Evolutionary conservation across 305 asterid species (phyloP), one percentile per base, ranked within the genome.

Genomic region (Ilex paraguariensis): DNA sequence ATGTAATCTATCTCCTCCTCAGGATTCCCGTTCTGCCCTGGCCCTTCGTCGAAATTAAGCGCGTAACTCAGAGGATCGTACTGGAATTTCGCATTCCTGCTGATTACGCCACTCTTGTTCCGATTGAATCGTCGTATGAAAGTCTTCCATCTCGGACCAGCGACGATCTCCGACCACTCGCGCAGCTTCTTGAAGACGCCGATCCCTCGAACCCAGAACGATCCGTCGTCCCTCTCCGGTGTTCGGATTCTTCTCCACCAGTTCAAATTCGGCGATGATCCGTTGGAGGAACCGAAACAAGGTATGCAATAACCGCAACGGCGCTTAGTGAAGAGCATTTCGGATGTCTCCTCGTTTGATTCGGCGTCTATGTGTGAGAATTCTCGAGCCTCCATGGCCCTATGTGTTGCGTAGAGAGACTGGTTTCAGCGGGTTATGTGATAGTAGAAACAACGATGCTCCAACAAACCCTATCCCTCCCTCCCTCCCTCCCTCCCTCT

Each of bases 141-240:
- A 32, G 60, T 56, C 44, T 56, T 56, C 60, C 60, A 56, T n/a
- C 44, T 56, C 16, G 60, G 60, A 32, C 60, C 60, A 2, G 60
- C 60, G 4, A 32, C 60, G 42, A 56, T 56, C 44, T 56, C 60
- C 60, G 60, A 56, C 60, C 60, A 56, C n/a, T 56, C 60, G 5
- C 60, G 60, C 10, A 56, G 60, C 60, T 56, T 56, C 44, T 31
- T 56, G n/a, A 56, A n/a, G 7, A 40, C 60, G 40, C 42, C 16
- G 14, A 56, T 30, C 15, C 60, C 60, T 28, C 42, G 8, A 6
- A 7, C 3, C 60, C 60, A 56, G n/a, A 56, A 21, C 0, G 60
- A 52, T 52, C 56, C 56, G 21, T 52, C 56, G 30, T 52, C 30
- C 5, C 10, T 52, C 28, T 52, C 30, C 5, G 6, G 52, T 2